Evolutionary conservation across 2,329 filamentous ascomycete species (phyloP), one percentile per base, ranked within the genome.

Genomic region (Exophiala sp.): DNA sequence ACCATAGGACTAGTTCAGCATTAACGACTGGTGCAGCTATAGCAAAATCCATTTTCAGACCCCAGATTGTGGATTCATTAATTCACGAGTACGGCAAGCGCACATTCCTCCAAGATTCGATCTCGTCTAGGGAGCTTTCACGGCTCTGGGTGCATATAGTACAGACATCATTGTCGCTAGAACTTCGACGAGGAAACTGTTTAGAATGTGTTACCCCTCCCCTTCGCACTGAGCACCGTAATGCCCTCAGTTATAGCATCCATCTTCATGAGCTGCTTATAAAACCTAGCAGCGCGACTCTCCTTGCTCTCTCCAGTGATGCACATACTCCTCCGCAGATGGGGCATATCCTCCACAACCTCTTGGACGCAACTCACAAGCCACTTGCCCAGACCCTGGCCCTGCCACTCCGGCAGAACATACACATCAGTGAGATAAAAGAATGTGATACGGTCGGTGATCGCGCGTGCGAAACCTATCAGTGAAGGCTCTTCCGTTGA

Each of bases 361-460:
- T 87, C 82, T 59, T 81, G 77, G 54, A 86, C 69, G 61, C 80
- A 83, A 4, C 73, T 68, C 66, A 88, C 78, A 65, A 89, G 69
- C 83, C 84, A 89, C 40, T 73, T 78, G 2, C 82, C 86, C 1
- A 89, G 72, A 0, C 86, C 85, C 8, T 75, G 72, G 3, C 80
- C 77, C 65, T 86, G 84, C 62, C 83, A 80, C 36, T 78, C 75
- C 0, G 79, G 73, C 2, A 82, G 66, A 18, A 89, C 73, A 66
- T 86, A 89, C 16, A 88, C 82, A 63, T 89, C 86, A 21, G 85
- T 86, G 36, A 87, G 69, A 62, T 87, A 90, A 33, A 80, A 84
- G 62, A 88, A 82, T 0, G 85, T 86, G 43, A 83, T 77, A 63
- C 81, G 79, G 68, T 90, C 87, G 7, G 86, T 90, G 47, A 89